Base-by-base conservation (phyloP, 768 basidiomycete genomes). In the Dacryopinax primogenitus region DNA sequence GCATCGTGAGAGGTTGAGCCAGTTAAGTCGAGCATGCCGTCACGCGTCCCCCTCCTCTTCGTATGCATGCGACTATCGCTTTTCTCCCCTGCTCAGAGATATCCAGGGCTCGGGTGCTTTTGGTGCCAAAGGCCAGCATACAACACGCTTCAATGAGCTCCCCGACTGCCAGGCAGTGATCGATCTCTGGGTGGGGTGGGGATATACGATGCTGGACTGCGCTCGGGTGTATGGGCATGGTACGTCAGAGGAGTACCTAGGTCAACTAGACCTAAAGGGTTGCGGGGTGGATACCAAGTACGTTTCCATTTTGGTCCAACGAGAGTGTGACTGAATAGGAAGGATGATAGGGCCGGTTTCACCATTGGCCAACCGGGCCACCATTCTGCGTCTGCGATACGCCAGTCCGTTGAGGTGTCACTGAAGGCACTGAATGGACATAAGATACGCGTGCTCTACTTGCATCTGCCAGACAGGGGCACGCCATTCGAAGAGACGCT, bases 61-160 rank as follows among this genome's bases (percentile, higher is more conserved):
- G 37, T 39, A 39, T n/a, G n/a, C n/a, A n/a, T n/a, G n/a, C n/a
- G n/a, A n/a, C n/a, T 41, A 11, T 34, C 21, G 12, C 30, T n/a
- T 30, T 33, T 13, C 41, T 44, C 7, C 41, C 41, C 7, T 15
- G 41, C 16, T 44, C 16, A 18, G 41, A 18, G 11, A 44, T 44
- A 65, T 61, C n/a, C n/a, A 82, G 81, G 82, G 82, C 30, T 78
- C 81, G 33, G 81, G 81, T 80, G 81, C 81, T 3, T 82, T 83
- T 67, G 81, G 83, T 18, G 77, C 74, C 28, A 71, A 73, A 15
- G 82, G 82, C 9, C 76, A 75, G 58, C 13, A 58, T 11, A 11
- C 12, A 35, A 79, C 81, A 1, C 75, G 82, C 11, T 80, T 84
- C 0, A 76, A 80, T 67, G 76, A 79, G 44, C 45, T 81, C 65